Evolutionary conservation across 2,329 filamentous ascomycete genomes (phyloP), one percentile per base, ranked within the genome.

Genomic region (Didymella glomerata): DNA sequence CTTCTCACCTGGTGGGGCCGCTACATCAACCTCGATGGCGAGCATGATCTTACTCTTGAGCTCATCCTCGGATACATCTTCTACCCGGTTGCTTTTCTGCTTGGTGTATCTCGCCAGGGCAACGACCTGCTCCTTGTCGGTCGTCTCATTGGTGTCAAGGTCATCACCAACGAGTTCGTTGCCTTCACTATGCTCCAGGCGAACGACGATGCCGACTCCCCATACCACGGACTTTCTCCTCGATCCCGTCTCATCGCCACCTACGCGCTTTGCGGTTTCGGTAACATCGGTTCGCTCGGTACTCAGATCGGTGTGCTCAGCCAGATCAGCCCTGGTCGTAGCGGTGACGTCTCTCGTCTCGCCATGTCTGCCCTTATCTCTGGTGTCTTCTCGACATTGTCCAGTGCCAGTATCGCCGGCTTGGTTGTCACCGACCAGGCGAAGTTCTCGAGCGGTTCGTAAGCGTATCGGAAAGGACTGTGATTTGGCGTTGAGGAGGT

Each of bases 271-370:
- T 96, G 92, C 78, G 83, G 83, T 57, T 80, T 79, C 67, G 93
- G 91, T 63, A 96, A 96, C 81, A 90, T 96, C 67, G 90, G 90
- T 53, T 94, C 91, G 28, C 85, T 96, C 47, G 92, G 92, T 74
- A 94, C 92, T 55, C 92, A 96, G 79, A 95, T 96, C 61, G 92
- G 92, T 81, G 91, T 96, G 58, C 84, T 96, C 51, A 86, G 89
- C 4, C 92, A 96, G 79, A 86, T 96, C 61, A 89, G 91, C 0
- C 92, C 92, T 0, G 82, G 83, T 4, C 86, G 92, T 44, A 84
- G 86, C 36, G 90, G 89, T 57, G 90, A 95, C 68, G 89, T 96
- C 11, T 88, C 90, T 4, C 83, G 83, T 46, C 84, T 96, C 27
- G 92, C 92, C 3, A 57, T 96, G 20, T 93, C 89, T 30, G 91